These are phyloP conservation scores for Pythium plurisporium DNA, from an alignment of 352 stramenopile species.

Conservation along the genomic window DNA sequence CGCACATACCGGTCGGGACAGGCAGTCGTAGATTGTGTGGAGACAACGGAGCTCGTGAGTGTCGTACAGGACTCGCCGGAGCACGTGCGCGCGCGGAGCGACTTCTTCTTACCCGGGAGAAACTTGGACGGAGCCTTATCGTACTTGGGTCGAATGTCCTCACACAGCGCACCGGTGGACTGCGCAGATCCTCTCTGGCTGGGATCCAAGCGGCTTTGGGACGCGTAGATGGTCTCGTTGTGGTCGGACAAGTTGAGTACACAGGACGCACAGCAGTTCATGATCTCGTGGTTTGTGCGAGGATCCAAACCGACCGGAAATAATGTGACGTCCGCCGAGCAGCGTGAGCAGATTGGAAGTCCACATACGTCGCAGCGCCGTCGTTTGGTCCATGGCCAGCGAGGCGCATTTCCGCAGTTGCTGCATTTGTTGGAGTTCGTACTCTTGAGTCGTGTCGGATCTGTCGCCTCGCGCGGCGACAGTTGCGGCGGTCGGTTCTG, in stretches of 20 bases:
- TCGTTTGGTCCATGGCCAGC: slow-evolving; percentile 13
- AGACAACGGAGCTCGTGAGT: slow-evolving; percentile 13
- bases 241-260: slow-evolving; percentile 2
- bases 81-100: slow-evolving; percentile 3
- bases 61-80: slow-evolving; percentile 14
- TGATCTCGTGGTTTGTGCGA: background rate
- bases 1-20: slow-evolving; percentile 8
- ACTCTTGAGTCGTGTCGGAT: background rate
- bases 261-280: slow-evolving; percentile 13
- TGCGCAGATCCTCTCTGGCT: slow-evolving; percentile 12
- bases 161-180: slow-evolving; percentile 3
- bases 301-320: slow-evolving; percentile 9
- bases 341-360: slow-evolving; percentile 10
- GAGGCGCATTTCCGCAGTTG: slow-evolving; percentile 3
- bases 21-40: slow-evolving; percentile 4
- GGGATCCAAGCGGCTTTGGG: slow-evolving; percentile 13
- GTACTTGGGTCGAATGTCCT: slow-evolving; percentile 21
- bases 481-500: slow-evolving; percentile 10
- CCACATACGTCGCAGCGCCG: slow-evolving; percentile 3
- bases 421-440: slow-evolving; percentile 4
- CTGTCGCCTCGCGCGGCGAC: background rate
- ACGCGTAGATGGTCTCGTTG: slow-evolving; percentile 7
- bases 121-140: slow-evolving; percentile 18
- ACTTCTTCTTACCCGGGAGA: slow-evolving; percentile 2
- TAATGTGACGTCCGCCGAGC: background rate